A percentile compares a stretch with the other conserved stretches of the same genome.
phyloP scores from a whole-genome alignment of 352 stramenopile genomes.

The Thalassiosira allenii region DNA sequence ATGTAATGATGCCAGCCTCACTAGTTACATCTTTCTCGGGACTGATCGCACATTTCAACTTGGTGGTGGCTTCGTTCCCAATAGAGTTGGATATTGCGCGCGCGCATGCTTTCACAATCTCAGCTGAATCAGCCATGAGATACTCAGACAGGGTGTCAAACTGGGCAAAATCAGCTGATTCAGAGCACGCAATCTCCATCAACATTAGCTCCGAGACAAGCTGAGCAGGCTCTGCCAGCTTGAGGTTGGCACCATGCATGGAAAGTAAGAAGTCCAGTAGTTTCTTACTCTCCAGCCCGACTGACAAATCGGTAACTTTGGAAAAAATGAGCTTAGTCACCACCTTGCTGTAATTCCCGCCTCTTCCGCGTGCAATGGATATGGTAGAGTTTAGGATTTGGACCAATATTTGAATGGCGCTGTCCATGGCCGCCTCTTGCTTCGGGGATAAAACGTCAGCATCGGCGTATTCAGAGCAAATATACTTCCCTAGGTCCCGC shows the following conservation, averaged over 20 bases:
- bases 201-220: conserved; percentile 60
- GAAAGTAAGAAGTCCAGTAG: conserved; percentile 51
- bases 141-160: conserved; percentile 61
- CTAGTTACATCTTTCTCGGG: conserved; percentile 33
- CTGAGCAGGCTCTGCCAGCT: conserved; percentile 33
- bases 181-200: conserved; percentile 58
- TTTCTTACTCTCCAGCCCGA: conserved; percentile 56
- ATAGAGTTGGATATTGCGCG: conserved; percentile 22
- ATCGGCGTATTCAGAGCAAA: conserved; percentile 34
- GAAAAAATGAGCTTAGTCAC: conserved; percentile 45
- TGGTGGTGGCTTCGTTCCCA: not conserved
- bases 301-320: conserved; percentile 44
- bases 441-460: conserved; percentile 42
- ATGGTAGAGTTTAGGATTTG: conserved; percentile 47
- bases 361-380: conserved; percentile 34
- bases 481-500: conserved; percentile 43
- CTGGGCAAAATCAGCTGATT: conserved; percentile 54
- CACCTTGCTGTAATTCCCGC: conserved; percentile 50
- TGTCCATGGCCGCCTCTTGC: conserved; percentile 41
- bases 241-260: conserved; percentile 43
- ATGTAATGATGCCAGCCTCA: conserved; percentile 33
- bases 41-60: too few species aligned
- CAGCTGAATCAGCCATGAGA: conserved; percentile 40
- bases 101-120: conserved; percentile 55
- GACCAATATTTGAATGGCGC: conserved; percentile 41